Percentiles rank a stretch among this genome's conserved stretches.
Evolutionary conservation across 2,329 filamentous ascomycete species (phyloP).

Genomic region (Fusarium papillatum): DNA sequence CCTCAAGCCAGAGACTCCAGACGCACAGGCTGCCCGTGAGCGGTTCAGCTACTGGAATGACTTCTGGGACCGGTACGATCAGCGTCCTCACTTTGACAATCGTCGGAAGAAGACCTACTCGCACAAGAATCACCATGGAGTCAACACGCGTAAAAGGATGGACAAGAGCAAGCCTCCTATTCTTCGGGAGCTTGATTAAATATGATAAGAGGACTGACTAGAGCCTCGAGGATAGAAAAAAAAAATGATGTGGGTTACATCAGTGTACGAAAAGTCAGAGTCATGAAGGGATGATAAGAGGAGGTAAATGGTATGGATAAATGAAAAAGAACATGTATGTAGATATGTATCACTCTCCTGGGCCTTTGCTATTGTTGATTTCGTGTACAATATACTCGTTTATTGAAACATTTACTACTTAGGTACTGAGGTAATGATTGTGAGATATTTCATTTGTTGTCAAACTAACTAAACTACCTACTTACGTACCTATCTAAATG

Average conservation of each 20-base stretch:
- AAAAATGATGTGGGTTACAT: background rate
- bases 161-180: background rate
- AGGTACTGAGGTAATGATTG: background rate
- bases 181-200: background rate
- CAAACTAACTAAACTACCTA: conserved; percentile 6
- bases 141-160: background rate
- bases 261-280: background rate
- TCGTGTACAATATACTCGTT: conserved; percentile 25
- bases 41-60: conserved; percentile 39
- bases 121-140: background rate
- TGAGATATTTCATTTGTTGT: background rate
- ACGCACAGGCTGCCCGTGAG: conserved; percentile 30
- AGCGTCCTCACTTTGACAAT: conserved; percentile 18
- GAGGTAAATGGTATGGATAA: conserved; percentile 4
- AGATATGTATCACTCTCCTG: conserved; percentile 29
- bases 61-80: conserved; percentile 45
- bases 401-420: background rate
- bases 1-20: conserved; percentile 19
- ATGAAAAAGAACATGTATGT: conserved; percentile 20
- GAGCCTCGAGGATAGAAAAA: background rate
- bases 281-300: background rate
- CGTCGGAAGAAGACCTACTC: background rate
- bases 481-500: conserved; percentile 26
- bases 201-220: background rate
- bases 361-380: background rate